Conservation (phyloP, 2,329 filamentous ascomycete species). For the Dothideomycetes sp. region DNA sequence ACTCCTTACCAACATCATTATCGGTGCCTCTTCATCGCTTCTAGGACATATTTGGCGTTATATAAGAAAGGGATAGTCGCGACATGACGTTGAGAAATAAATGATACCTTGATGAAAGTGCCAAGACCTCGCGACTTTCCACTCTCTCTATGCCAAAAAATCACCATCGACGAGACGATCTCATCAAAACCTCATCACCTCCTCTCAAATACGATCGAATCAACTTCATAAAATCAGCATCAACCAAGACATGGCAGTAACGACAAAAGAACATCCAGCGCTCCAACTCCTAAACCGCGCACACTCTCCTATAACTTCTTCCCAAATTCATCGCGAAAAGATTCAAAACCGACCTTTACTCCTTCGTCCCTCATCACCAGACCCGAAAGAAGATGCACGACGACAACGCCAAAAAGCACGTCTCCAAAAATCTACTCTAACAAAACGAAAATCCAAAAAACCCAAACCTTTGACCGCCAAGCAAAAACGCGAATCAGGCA, state of each 20-base stretch:
- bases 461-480: constrained; percentile 66
- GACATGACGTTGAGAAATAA: too few species aligned
- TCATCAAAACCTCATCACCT: too few species aligned
- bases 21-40: too few species aligned
- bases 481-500: constrained; percentile 61
- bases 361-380: constrained; percentile 67
- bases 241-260: background rate
- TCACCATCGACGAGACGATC: too few species aligned
- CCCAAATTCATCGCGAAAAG: constrained; percentile 69
- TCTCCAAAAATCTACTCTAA: constrained; percentile 25
- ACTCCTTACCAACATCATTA: too few species aligned
- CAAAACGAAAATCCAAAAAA: constrained; percentile 35
- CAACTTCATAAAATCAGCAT: too few species aligned
- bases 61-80: too few species aligned
- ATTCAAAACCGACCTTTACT: constrained; percentile 73
- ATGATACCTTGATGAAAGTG: too few species aligned
- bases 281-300: constrained; percentile 64
- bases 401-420: constrained; percentile 31
- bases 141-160: too few species aligned
- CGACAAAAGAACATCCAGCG: constrained; percentile 21
- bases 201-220: too few species aligned
- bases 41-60: too few species aligned
- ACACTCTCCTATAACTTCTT: constrained; percentile 63
- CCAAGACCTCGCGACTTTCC: too few species aligned
- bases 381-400: constrained; percentile 44